Base-by-base conservation (phyloP, 805 yeast species). In the Lipomyces spencermartinsiae region DNA sequence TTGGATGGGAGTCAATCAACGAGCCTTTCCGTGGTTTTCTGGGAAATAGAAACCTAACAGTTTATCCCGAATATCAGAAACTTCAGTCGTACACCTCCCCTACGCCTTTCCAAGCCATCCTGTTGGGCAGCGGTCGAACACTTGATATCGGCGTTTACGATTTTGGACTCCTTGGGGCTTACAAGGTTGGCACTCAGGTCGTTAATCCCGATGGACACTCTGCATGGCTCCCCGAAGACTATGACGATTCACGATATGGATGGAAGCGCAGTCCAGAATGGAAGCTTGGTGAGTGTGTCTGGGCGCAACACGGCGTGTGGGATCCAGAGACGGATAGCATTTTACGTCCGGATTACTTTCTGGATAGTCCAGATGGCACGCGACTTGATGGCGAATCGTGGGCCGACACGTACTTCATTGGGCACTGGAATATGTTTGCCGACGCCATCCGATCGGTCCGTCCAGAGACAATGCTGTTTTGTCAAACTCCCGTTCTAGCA, bases 291-390 rank as follows among this genome's bases (percentile, higher is more conserved):
- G 81, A 80, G 59, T 94, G 98, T 78, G 83, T 93, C 14, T 93
- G 91, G 89, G 93, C 90, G 14, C 87, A 86, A 66, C 89, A 89
- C 73, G 91, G 89, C 0, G 89, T 94, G 14, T 94, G 97, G 97
- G 84, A 84, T 61, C 64, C 82, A 1, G 72, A 73, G 1, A 78
- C 80, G 0, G 80, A 80, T 14, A 69, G 67, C 7, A 74, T 87
- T 22, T 65, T 85, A 29, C 75, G 77, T 35, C 85, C 89, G 0
- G 80, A 85, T 67, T 90, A 87, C 77, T 90, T 90, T 72, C 70
- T 72, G 10, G 69, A 71, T 16, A 76, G 82, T 66, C 84, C 84
- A 1, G 66, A 68, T 0, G 73, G 71, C 8, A 76, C 82, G 0
- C 83, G 84, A 0, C 77, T 76, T 10, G 84, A 86, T 73, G 84